phyloP scores from a whole-genome alignment of 1,139 yeast genomes.

The Blastobotrys ciferrii region DNA sequence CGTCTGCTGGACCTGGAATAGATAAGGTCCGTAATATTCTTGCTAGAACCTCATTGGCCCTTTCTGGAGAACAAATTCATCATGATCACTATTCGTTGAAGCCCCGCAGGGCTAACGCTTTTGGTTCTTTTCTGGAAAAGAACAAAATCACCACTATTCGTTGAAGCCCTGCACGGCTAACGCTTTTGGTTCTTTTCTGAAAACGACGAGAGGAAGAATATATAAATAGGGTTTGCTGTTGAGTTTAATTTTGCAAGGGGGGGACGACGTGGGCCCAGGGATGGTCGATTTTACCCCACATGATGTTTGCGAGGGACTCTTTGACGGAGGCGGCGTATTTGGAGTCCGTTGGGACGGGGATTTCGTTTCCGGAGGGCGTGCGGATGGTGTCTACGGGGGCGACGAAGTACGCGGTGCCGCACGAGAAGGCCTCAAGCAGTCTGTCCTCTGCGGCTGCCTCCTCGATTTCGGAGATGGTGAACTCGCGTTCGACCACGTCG shows the following conservation, averaged over 20 bases:
- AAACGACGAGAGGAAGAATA: no score
- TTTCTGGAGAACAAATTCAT: no score
- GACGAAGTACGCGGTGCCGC: conserved; percentile 47
- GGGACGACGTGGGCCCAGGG: conserved; percentile 26
- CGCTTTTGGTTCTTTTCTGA: no score
- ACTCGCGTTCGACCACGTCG: conserved; percentile 39
- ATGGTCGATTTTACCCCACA: conserved; percentile 38
- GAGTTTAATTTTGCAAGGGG: conserved; percentile 3
- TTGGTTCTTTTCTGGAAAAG: no score
- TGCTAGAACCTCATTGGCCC: no score
- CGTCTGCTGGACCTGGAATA: no score
- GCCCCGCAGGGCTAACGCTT: no score
- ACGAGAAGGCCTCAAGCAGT: conserved; percentile 45
- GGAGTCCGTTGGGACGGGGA: conserved; percentile 40
- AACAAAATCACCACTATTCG: no score
- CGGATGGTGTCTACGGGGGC: conserved; percentile 42
- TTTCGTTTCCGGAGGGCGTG: conserved; percentile 37
- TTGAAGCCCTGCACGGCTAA: no score
- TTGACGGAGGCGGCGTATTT: conserved; percentile 37
- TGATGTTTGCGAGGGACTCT: conserved; percentile 38
- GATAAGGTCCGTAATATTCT: no score
- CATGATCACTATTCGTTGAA: no score
- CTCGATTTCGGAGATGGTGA: conserved; percentile 41
- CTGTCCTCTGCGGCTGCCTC: conserved; percentile 40
- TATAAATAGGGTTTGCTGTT: no score